These are phyloP conservation scores for Gossypium ekmanianum DNA, from an alignment of 345 rosid species.

Conservation along the genomic window DNA sequence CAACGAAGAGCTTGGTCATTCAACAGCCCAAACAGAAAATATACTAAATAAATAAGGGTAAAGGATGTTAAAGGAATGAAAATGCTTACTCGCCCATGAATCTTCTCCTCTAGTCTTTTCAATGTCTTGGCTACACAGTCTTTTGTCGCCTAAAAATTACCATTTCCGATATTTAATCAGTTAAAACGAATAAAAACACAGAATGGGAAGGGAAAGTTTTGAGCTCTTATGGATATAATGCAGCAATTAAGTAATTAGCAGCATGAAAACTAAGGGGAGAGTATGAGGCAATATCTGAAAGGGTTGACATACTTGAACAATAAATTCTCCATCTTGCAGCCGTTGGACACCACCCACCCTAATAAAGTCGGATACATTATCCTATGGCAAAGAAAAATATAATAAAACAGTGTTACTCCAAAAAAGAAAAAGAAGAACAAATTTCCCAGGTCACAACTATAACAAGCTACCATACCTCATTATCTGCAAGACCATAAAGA, in stretches of 20 bases:
- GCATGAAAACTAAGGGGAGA: background rate
- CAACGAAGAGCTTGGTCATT: background rate
- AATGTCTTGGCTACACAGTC: slow-evolving; percentile 95
- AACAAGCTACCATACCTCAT: slow-evolving; percentile 58
- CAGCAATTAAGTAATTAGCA: slow-evolving; percentile 8
- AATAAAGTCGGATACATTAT: slow-evolving; percentile 88
- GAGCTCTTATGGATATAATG: background rate
- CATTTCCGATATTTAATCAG: slow-evolving; percentile 5
- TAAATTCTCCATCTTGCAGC: slow-evolving; percentile 94
- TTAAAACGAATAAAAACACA: slow-evolving; percentile 13
- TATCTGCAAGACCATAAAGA: slow-evolving; percentile 96
- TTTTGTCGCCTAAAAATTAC: slow-evolving; percentile 71
- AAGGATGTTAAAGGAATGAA: slow-evolving; percentile 7
- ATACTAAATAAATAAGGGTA: slow-evolving; percentile 2
- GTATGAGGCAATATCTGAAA: slow-evolving; percentile 9
- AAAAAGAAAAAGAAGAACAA: background rate
- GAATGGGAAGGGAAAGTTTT: slow-evolving; percentile 10
- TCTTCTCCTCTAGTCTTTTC: slow-evolving; percentile 95
- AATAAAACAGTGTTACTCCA: slow-evolving; percentile 9
- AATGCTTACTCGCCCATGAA: slow-evolving; percentile 80
- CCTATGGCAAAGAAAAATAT: slow-evolving; percentile 47
- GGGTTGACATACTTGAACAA: slow-evolving; percentile 64
- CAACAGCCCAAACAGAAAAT: background rate
- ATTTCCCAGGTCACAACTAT: slow-evolving; percentile 17
- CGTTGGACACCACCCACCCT: slow-evolving; percentile 94